Evolutionary conservation across 257 asterid species (phyloP).

Genomic region (Jacaranda copaia): DNA sequence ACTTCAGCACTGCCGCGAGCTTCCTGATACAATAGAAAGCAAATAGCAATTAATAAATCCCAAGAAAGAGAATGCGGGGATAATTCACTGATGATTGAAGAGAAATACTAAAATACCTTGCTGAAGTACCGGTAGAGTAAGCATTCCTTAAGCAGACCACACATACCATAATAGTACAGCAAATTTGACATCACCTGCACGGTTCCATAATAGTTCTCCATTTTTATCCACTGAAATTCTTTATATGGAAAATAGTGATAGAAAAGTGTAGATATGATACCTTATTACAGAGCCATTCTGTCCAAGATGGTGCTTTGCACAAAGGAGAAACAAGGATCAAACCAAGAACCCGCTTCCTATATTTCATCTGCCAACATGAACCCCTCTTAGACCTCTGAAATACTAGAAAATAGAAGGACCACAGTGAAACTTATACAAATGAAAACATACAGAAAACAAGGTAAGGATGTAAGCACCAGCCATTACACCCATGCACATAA

Average conservation of each 20-base stretch:
- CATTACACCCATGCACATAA: constrained; percentile 95
- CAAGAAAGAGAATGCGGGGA: constrained; percentile 6
- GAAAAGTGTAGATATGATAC: constrained; percentile 41
- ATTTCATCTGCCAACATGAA: constrained; percentile 66
- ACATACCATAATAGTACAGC: constrained; percentile 87
- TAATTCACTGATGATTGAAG: constrained; percentile 22
- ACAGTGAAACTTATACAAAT: background rate
- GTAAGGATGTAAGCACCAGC: constrained; percentile 96
- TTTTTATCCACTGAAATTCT: constrained; percentile 13
- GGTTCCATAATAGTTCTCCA: constrained; percentile 44
- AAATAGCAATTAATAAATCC: background rate
- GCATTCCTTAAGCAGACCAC: constrained; percentile 78
- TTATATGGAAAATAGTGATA: background rate
- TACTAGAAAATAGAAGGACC: constrained; percentile 13
- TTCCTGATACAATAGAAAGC: constrained; percentile 61
- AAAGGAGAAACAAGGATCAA: constrained; percentile 92
- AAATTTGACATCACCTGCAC: constrained; percentile 91
- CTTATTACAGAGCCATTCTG: constrained; percentile 93
- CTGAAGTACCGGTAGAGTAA: constrained; percentile 71
- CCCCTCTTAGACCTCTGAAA: constrained; percentile 14
- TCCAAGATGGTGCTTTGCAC: constrained; percentile 91
- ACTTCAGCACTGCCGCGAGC: constrained; percentile 73
- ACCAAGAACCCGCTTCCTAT: constrained; percentile 87
- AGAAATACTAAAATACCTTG: constrained; percentile 60
- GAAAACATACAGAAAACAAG: constrained; percentile 75